Conservation (phyloP, 2,329 filamentous ascomycete species). For the Beauveria sp. region DNA sequence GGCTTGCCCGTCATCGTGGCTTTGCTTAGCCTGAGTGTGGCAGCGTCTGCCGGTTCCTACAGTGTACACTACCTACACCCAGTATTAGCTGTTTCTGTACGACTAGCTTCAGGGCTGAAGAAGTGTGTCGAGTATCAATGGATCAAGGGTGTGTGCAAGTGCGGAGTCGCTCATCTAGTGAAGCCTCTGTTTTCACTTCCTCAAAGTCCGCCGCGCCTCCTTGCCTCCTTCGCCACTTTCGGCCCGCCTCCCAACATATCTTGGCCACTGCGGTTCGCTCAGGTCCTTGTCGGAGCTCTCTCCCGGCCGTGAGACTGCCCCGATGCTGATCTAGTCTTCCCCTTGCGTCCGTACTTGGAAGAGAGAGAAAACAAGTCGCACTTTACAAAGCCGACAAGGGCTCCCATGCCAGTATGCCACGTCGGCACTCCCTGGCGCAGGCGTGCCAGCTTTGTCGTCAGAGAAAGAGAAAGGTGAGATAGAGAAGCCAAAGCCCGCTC, state of each 20-base stretch:
- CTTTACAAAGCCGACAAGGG: neutral
- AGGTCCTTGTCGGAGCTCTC: no score
- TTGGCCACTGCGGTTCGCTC: no score
- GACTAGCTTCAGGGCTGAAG: no score
- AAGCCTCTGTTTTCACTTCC: neutral
- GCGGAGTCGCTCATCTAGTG: neutral
- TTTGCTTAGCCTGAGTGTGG: no score
- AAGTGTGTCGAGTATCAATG: neutral
- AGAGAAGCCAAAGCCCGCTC: no score
- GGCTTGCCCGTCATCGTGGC: no score
- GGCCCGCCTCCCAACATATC: neutral
- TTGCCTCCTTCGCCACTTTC: neutral
- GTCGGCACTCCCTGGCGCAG: neutral
- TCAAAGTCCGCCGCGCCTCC: neutral
- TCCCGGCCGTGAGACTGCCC: no score
- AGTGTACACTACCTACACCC: no score
- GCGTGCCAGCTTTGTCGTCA: constrained; percentile 9
- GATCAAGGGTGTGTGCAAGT: neutral
- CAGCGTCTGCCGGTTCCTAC: no score
- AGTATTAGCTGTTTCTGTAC: no score
- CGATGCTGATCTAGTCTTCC: no score
- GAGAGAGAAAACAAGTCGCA: no score
- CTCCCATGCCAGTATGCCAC: neutral
- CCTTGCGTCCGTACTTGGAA: neutral
- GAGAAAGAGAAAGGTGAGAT: constrained; percentile 6